Percentiles rank a stretch among this genome's conserved stretches.
Conservation (phyloP, 345 rosid genomes). For the Melaleuca alternifolia region DNA sequence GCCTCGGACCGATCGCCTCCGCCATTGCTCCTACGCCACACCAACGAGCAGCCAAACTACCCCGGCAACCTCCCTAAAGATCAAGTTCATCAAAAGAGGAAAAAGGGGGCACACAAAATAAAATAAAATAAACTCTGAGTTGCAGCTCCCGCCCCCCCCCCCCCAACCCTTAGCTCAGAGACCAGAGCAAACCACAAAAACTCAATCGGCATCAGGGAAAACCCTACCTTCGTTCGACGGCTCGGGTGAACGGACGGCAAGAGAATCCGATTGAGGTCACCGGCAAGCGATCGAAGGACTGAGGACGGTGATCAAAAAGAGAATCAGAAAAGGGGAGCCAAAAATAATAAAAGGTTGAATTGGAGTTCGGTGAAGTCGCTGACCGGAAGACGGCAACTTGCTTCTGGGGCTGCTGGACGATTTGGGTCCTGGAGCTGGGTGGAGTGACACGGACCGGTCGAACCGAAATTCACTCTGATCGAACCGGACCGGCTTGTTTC, state of each 20-base stretch:
- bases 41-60: background rate
- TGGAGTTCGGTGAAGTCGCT: background rate
- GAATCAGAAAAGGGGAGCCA: no score
- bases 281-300: background rate
- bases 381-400: background rate
- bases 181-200: background rate
- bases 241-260: background rate
- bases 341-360: no score
- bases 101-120: no score
- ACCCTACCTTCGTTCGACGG: background rate
- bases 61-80: background rate
- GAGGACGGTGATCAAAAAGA: background rate
- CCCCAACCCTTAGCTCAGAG: background rate
- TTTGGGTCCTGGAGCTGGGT: background rate
- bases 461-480: no score
- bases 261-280: background rate
- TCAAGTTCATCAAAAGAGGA: background rate
- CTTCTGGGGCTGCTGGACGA: background rate
- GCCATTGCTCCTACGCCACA: background rate
- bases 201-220: background rate
- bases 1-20: slow-evolving; percentile 5
- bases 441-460: no score
- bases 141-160: no score
- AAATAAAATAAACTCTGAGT: background rate
- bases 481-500: no score